A percentile compares a stretch with the other conserved stretches of the same genome.
These are phyloP conservation scores for Kluyveromyces siamensis DNA, from an alignment of 805 yeast genomes.

Conservation along the genomic window DNA sequence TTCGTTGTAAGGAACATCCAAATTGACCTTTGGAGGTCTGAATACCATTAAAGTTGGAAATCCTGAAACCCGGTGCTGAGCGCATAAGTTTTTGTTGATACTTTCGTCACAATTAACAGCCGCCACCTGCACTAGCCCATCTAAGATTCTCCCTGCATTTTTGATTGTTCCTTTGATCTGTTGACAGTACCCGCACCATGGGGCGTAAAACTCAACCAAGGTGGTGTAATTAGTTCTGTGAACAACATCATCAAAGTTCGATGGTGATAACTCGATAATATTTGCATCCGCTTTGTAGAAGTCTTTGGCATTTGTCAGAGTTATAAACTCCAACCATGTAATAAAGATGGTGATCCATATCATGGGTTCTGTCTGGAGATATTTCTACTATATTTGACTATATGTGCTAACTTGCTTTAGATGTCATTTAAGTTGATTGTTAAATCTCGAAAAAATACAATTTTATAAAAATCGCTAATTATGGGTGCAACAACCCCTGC, in stretches of 20 bases:
- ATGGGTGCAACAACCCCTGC: background rate
- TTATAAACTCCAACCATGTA: background rate
- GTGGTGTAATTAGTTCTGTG: slow-evolving; percentile 67
- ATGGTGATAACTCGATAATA: slow-evolving; percentile 47
- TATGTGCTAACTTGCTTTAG: no score
- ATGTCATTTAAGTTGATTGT: no score
- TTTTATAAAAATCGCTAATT: no score
- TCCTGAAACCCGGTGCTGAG: slow-evolving; percentile 55
- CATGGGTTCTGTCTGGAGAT: background rate
- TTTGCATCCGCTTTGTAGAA: slow-evolving; percentile 28
- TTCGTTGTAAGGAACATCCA: slow-evolving; percentile 13
- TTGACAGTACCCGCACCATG: slow-evolving; percentile 96
- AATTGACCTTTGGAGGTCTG: slow-evolving; percentile 62
- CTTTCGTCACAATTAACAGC: slow-evolving; percentile 81
- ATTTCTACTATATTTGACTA: no score
- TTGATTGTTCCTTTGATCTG: slow-evolving; percentile 54
- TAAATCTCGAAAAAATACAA: no score
- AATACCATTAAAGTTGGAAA: slow-evolving; percentile 80
- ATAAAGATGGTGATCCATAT: background rate
- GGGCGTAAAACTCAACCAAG: slow-evolving; percentile 85
- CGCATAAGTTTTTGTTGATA: slow-evolving; percentile 60
- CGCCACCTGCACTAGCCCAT: slow-evolving; percentile 54
- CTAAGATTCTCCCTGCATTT: slow-evolving; percentile 53
- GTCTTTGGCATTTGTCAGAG: slow-evolving; percentile 13
- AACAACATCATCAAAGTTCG: slow-evolving; percentile 58